These are phyloP conservation scores for Kuraishia capsulata DNA, from an alignment of 805 yeast genomes.

Conservation along the genomic window DNA sequence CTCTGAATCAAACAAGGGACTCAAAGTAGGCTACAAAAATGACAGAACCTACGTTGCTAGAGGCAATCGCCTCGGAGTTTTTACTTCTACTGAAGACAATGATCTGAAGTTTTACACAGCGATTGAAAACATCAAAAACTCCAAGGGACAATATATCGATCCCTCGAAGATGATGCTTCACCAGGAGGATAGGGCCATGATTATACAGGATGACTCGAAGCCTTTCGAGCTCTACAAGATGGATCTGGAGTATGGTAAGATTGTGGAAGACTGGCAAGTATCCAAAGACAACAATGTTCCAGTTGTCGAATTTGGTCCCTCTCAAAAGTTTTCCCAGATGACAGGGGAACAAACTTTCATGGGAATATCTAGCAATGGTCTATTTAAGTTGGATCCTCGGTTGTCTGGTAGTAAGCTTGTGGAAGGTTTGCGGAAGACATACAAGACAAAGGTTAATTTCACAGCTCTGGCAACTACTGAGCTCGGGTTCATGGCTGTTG, in stretches of 20 bases:
- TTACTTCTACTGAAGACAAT: slow-evolving; percentile 46
- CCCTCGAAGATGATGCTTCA: slow-evolving; percentile 73
- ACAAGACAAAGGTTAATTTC: slow-evolving; percentile 48
- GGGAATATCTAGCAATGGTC: slow-evolving; percentile 55
- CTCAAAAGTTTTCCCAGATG: slow-evolving; percentile 64
- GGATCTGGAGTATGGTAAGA: slow-evolving; percentile 73
- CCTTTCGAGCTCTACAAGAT: slow-evolving; percentile 47
- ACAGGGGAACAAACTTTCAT: slow-evolving; percentile 66
- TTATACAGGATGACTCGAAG: slow-evolving; percentile 47
- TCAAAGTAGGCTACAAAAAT: slow-evolving; percentile 62
- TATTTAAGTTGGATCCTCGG: slow-evolving; percentile 80
- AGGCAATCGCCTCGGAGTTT: slow-evolving; percentile 75
- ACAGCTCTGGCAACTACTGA: slow-evolving; percentile 63
- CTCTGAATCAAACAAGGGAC: slow-evolving; percentile 38
- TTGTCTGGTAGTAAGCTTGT: slow-evolving; percentile 50
- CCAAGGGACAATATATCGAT: slow-evolving; percentile 34
- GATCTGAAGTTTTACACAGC: slow-evolving; percentile 57
- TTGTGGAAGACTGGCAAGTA: slow-evolving; percentile 82
- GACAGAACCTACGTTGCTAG: slow-evolving; percentile 74
- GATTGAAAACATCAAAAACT: slow-evolving; percentile 46
- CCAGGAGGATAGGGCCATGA: slow-evolving; percentile 58
- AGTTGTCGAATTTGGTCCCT: slow-evolving; percentile 56
- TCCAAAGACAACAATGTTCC: slow-evolving; percentile 32
- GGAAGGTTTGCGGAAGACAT: slow-evolving; percentile 41
- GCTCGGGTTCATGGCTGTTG: slow-evolving; percentile 67